Evolutionary conservation across 176 grass and related monocot species (phyloP).

Genomic region (Triticum aestivum): DNA sequence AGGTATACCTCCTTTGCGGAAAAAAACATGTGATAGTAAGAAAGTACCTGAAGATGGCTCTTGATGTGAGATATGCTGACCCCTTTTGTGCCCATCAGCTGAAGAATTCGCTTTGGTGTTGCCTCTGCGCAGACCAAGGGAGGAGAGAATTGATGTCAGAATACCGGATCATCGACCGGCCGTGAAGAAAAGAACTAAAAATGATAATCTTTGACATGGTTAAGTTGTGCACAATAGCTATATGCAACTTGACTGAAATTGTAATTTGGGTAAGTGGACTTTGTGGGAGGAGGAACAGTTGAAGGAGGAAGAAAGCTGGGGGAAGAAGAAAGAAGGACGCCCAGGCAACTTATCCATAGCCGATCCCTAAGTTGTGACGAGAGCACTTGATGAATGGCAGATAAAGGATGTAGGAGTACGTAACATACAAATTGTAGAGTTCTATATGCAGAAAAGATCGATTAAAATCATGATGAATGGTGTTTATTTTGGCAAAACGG

Average conservation of each 20-base stretch:
- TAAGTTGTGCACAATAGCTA: too few species aligned
- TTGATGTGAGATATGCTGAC: conserved; percentile 88
- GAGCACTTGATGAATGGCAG: not conserved
- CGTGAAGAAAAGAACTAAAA: not conserved
- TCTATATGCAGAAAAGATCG: not conserved
- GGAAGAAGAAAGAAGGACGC: too few species aligned
- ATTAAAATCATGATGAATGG: not conserved
- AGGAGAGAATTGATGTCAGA: conserved; percentile 17
- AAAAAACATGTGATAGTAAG: not conserved
- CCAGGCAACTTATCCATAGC: too few species aligned
- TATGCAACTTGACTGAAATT: too few species aligned
- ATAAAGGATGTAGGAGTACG: not conserved
- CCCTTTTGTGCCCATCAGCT: conserved; percentile 70
- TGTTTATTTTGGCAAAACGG: not conserved
- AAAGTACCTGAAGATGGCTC: conserved; percentile 86
- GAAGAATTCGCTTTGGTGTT: conserved; percentile 87
- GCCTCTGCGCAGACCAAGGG: conserved; percentile 50
- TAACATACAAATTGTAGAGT: not conserved
- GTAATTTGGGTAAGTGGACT: too few species aligned
- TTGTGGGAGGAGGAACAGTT: too few species aligned
- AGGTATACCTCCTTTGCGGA: not conserved
- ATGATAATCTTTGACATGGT: not conserved
- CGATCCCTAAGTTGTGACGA: not conserved
- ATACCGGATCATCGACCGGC: not conserved
- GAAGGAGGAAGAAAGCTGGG: too few species aligned